Evolutionary conservation across 2,329 filamentous ascomycete species (phyloP).

Genomic region (Microcera coccophila): DNA sequence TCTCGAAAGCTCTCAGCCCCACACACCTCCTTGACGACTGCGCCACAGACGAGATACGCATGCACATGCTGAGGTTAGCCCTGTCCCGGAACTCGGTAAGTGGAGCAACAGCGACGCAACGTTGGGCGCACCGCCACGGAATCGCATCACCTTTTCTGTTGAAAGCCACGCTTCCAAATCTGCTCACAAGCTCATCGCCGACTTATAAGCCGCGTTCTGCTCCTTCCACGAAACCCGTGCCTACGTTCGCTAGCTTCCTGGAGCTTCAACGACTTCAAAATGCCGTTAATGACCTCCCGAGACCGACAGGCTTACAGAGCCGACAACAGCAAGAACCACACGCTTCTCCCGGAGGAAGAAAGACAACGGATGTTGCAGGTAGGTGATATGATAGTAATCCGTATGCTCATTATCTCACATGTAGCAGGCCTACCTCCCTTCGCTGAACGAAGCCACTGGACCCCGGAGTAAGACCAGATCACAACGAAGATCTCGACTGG

Average conservation of each 20-base stretch:
- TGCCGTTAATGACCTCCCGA: constrained; percentile 33
- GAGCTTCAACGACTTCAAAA: constrained; percentile 28
- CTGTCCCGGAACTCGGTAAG: constrained; percentile 3
- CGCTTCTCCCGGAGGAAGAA: constrained; percentile 34
- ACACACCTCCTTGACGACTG: not conserved
- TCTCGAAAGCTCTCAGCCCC: not conserved
- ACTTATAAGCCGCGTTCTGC: constrained; percentile 19
- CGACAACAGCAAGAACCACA: constrained; percentile 36
- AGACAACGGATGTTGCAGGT: constrained; percentile 37
- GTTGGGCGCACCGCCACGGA: constrained; percentile 21
- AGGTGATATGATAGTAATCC: constrained; percentile 3
- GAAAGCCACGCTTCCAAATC: constrained; percentile 23
- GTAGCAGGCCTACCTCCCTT: constrained; percentile 34
- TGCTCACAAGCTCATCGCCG: constrained; percentile 15
- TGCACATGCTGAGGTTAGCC: not conserved
- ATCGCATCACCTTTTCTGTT: constrained; percentile 17
- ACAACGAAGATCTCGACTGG: constrained; percentile 42
- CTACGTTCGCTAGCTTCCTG: constrained; percentile 23
- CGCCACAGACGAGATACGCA: not conserved
- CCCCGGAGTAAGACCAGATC: constrained; percentile 21
- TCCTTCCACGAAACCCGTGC: not conserved
- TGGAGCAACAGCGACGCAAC: constrained; percentile 27
- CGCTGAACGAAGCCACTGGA: constrained; percentile 31
- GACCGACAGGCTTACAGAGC: constrained; percentile 39
- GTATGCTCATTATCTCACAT: not conserved